A percentile compares a stretch with the other conserved stretches of the same genome.
These are phyloP conservation scores for Pelargonium australe DNA, from an alignment of 441 rosid genomes.

Conservation along the genomic window DNA sequence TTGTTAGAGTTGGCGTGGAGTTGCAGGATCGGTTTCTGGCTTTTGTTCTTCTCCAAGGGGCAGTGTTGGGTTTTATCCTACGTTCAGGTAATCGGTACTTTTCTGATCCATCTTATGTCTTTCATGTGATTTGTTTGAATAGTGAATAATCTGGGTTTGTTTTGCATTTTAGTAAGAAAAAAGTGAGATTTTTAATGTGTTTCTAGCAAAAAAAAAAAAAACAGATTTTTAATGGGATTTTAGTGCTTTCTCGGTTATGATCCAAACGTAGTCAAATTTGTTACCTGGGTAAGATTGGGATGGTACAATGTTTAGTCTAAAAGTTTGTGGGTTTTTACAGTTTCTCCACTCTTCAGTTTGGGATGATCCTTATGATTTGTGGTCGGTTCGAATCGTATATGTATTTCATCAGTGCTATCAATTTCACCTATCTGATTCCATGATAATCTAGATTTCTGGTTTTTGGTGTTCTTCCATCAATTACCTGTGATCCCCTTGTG, in stretches of 20 bases:
- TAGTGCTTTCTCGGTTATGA: not conserved
- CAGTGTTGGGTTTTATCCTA: not conserved
- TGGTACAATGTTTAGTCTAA: not conserved
- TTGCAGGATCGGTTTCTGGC: conserved; percentile 4
- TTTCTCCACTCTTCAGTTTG: not conserved
- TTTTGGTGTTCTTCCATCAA: not conserved
- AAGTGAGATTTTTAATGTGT: not conserved
- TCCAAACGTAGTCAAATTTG: not conserved
- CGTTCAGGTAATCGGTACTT: not conserved
- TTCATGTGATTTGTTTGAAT: conserved; percentile 4
- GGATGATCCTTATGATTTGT: not conserved
- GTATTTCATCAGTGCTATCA: too few relatives aligned
- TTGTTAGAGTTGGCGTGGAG: conserved; percentile 1
- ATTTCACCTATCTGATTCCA: not conserved
- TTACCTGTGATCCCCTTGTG: not conserved
- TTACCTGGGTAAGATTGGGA: not conserved
- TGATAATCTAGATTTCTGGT: not conserved
- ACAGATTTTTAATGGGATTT: conserved; percentile 1
- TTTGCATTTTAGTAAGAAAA: not conserved
- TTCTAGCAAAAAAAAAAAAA: not conserved
- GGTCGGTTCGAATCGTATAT: too few relatives aligned
- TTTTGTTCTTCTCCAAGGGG: not conserved
- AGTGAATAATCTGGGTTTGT: not conserved
- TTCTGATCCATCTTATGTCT: not conserved
- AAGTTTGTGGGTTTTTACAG: not conserved